Evolutionary conservation across 768 basidiomycete species (phyloP), one percentile per base, ranked within the genome.

Genomic region (Suillus brevipes): DNA sequence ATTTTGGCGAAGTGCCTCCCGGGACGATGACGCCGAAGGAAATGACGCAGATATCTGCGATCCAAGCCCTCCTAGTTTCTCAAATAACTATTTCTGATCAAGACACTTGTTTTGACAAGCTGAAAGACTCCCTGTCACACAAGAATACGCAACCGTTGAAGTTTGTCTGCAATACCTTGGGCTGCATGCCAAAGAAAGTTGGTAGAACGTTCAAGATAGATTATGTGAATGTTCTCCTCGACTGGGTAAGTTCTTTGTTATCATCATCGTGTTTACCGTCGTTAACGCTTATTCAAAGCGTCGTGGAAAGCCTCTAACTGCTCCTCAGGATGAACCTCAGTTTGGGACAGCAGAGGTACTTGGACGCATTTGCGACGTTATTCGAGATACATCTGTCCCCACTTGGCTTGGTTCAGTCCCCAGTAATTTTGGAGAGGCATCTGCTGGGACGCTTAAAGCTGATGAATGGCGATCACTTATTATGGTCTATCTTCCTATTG

Each of bases 401-500:
- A 66, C 68, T 2, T 71, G 73, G 67, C 8, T 71, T 8, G 50
- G 56, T 25, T 64, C 64, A 2, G 67, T 70, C 1, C 72, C 69
- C 12, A 18, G 28, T 2, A 67, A 74, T 45, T 73, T 72, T 43
- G 67, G 73, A 8, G 52, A 66, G 4, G 47, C 53, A 16, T 18
- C 37, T 43, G 68, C 18, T 23, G 47, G 47, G 47, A 63, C 58
- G 25, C n/a, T 72, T 31, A 74, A 72, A 31, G 70, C 73, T n/a
- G 67, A 73, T 25, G 47, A 74, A 62, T 74, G 72, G 70, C 63
- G 57, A 12, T 61, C 67, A 0, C 43, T 65, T 5, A 20, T 52
- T 10, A 66, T 40, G 0, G 28, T 74, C 43, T 66, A 68, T 18
- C n/a, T 74, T 8, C 72, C 73, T 0, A 42, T 74, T 9, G 60